Evolutionary conservation across 1,284 basidiomycete species (phyloP), one percentile per base, ranked within the genome.

Genomic region (Leccinum pachyderme): DNA sequence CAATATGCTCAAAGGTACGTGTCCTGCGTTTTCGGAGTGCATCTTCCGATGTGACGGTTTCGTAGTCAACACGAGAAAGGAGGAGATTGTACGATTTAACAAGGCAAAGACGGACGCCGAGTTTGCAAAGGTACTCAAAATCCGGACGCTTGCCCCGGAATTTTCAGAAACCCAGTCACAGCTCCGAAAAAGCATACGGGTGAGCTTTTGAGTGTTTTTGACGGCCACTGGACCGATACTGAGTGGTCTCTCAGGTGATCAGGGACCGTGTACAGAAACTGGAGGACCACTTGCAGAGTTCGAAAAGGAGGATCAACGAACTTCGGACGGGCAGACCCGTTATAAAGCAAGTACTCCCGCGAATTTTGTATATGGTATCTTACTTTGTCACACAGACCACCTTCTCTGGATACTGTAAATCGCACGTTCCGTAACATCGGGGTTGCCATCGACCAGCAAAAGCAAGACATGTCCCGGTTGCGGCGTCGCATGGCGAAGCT

Each of bases 391-490:
- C 18, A 54, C 63, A 93, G 89, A 61, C 81, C 89, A 7, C 93
- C 93, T 0, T 86, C 90, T 9, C 72, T 95, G 47, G 93, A 93
- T 64, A 89, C 89, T 0, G 82, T 95, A 63, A 86, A 90, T 59
- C 82, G 92, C 28, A 90, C 91, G 0, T 89, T 87, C 62, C 83
- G 87, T 47, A 95, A 95, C 68, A 91, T 95, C 59, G 87, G 89
- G 49, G 64, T 82, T 22, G 82, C 83, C 1, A 78, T 91, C 52
- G 76, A 80, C 31, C 83, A 86, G 57, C 86, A 90, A 69, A 73
- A 76, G 1, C 71, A 77, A 44, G 83, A 88, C 33, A 73, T 93
- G 29, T 74, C 80, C 25, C 70, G 73, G 3, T 76, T 93, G 22
- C 72, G 80, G 1, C 67, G 76, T 25, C 81, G 87, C 33, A 70